These are phyloP conservation scores for Leccinum disarticulatum DNA, from an alignment of 768 basidiomycete species.

Conservation along the genomic window DNA sequence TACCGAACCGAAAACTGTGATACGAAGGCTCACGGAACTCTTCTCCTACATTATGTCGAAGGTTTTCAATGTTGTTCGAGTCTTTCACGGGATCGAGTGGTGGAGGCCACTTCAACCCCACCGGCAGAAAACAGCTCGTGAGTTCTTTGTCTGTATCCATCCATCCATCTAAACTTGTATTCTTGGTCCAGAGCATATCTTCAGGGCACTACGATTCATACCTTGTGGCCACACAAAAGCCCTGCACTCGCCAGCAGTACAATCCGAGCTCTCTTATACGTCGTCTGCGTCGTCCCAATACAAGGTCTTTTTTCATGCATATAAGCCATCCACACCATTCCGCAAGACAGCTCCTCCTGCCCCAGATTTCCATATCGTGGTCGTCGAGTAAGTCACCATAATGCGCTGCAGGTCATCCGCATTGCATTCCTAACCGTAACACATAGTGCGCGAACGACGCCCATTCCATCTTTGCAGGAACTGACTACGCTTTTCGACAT, in stretches of 20 bases:
- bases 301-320: constrained; percentile 83
- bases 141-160: constrained; percentile 17
- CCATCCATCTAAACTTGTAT: background rate
- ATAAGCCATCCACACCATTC: constrained; percentile 87
- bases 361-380: constrained; percentile 85
- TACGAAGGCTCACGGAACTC: constrained; percentile 6
- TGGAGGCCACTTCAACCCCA: constrained; percentile 59
- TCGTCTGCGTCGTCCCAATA: constrained; percentile 39
- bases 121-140: constrained; percentile 59
- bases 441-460: constrained; percentile 74
- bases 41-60: constrained; percentile 14
- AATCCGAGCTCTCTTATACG: constrained; percentile 1
- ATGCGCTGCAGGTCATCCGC: background rate
- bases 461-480: constrained; percentile 81
- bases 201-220: constrained; percentile 68
- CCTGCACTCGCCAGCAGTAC: constrained; percentile 26
- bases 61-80: constrained; percentile 2
- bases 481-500: constrained; percentile 68
- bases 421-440: constrained; percentile 4
- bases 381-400: constrained; percentile 66
- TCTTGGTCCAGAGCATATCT: constrained; percentile 56
- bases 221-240: constrained; percentile 60
- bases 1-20: constrained; percentile 8
- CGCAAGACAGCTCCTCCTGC: constrained; percentile 72
- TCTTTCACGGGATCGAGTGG: constrained; percentile 43